phyloP scores from a whole-genome alignment of 2,329 filamentous ascomycete genomes.

The Aspergillus persii region DNA sequence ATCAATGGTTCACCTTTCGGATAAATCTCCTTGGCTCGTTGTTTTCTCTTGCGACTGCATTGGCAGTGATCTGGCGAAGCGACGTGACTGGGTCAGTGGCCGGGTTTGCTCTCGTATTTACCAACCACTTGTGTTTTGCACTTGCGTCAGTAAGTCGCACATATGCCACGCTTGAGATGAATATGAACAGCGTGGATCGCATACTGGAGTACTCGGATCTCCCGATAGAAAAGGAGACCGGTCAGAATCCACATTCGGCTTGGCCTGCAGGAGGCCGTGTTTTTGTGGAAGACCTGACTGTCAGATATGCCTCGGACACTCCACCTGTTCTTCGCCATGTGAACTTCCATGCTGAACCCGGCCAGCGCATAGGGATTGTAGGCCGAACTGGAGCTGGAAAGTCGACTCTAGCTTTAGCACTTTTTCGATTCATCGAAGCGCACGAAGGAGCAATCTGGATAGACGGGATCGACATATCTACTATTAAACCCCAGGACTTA shows the following conservation, averaged over 20 bases:
- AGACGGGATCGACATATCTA: conserved; percentile 48
- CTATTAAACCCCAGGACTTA: conserved; percentile 50
- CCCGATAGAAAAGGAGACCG: conserved; percentile 64
- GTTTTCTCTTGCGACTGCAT: conserved; percentile 65
- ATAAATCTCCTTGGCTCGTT: conserved; percentile 69
- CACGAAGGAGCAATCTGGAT: conserved; percentile 22
- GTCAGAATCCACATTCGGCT: conserved; percentile 60
- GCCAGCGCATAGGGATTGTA: conserved; percentile 26
- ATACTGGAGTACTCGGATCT: conserved; percentile 73
- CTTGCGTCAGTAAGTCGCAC: conserved; percentile 67
- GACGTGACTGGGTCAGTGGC: conserved; percentile 67
- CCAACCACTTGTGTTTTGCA: conserved; percentile 66
- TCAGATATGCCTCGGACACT: conserved; percentile 68
- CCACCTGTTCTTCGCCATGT: conserved; percentile 37
- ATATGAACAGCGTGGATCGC: conserved; percentile 76
- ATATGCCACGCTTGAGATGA: conserved; percentile 69
- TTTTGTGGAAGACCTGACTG: conserved; percentile 68
- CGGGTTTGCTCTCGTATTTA: conserved; percentile 73
- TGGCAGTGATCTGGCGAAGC: conserved; percentile 61
- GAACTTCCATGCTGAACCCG: conserved; percentile 18
- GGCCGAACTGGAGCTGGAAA: conserved; percentile 33
- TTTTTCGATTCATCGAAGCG: conserved; percentile 25
- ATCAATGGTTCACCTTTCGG: conserved; percentile 73
- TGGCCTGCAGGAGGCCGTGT: conserved; percentile 74
- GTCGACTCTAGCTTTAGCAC: conserved; percentile 23